Evolutionary conservation across 108 stramenopile species (phyloP), one percentile per base, ranked within the genome.

Genomic region (Licmophora abbreviata): DNA sequence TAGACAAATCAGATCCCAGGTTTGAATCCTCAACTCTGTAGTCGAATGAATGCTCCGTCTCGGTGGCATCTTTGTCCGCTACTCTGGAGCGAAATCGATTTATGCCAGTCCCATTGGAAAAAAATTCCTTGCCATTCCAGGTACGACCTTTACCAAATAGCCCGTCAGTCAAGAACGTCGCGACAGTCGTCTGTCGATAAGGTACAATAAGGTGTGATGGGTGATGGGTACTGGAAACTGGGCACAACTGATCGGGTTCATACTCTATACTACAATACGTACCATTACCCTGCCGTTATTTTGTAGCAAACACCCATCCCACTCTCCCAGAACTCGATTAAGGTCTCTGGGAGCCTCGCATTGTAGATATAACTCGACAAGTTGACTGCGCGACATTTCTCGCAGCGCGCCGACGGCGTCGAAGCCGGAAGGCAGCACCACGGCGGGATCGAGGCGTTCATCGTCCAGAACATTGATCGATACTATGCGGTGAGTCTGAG

Each of bases 51-150:
- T 40, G 38, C 20, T 40, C 38, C 20, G 18, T 2, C 5, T 40
- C 38, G 2, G 20, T 40, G 34, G 9, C 34, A 35, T 35, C 12
- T 11, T 35, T 35, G 34, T 35, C 12, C 9, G 9, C 34, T 35
- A 12, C 12, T 35, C 34, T 35, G 9, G n/a, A n/a, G n/a, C 5
- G 38, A 20, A 40, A 40, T 18, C 15, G 38, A 40, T 40, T 40
- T 1, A 20, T 5, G 3, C 38, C 38, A 3, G 2, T 40, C 4
- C 5, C 38, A 15, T 32, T 20, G 8, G 9, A 27, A 17, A 24
- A 43, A 67, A 67, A 18, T 46, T 58, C 44, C 57, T 67, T 59
- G 7, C 66, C 66, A 17, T 17, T 0, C 66, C 66, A 67, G 43
- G 29, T 24, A 12, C 51, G 43, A 20, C 66, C 53, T 30, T 14